Evolutionary conservation across 2,329 filamentous ascomycete species (phyloP).

Genomic region (Aspergillus arachidicola): DNA sequence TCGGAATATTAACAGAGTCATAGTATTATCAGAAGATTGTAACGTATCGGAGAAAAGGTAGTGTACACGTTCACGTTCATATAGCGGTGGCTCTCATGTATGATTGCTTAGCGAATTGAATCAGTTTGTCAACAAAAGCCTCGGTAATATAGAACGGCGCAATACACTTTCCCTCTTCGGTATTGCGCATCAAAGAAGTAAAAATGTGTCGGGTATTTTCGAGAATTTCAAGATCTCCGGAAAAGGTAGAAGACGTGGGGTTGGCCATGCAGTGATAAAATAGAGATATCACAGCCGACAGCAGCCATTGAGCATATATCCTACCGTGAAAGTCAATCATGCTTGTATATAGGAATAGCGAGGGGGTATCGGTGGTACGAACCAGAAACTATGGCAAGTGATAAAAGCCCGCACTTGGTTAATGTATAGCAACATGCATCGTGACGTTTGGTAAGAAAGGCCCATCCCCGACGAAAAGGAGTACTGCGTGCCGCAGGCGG

Average conservation of each 20-base stretch:
- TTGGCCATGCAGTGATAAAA: conserved; percentile 16
- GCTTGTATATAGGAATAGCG: neutral
- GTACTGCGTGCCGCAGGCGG: neutral
- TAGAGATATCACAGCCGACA: conserved; percentile 21
- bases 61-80: neutral
- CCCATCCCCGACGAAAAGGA: conserved; percentile 26
- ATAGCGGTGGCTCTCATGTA: neutral
- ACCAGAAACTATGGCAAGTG: conserved; percentile 26
- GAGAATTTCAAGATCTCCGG: conserved; percentile 19
- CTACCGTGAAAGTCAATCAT: conserved; percentile 3
- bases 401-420: conserved; percentile 19
- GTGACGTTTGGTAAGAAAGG: conserved; percentile 26
- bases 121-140: conserved; percentile 9
- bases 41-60: neutral
- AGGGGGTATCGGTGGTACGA: neutral
- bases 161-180: neutral
- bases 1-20: neutral
- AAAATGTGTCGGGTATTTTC: conserved; percentile 12
- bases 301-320: conserved; percentile 27
- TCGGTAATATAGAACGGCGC: conserved; percentile 22
- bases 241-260: conserved; percentile 13
- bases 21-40: neutral
- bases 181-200: neutral
- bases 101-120: neutral
- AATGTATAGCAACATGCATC: conserved; percentile 27